Base-by-base conservation (phyloP, 2,329 filamentous ascomycete genomes). In the Aquanectria penicillioides region DNA sequence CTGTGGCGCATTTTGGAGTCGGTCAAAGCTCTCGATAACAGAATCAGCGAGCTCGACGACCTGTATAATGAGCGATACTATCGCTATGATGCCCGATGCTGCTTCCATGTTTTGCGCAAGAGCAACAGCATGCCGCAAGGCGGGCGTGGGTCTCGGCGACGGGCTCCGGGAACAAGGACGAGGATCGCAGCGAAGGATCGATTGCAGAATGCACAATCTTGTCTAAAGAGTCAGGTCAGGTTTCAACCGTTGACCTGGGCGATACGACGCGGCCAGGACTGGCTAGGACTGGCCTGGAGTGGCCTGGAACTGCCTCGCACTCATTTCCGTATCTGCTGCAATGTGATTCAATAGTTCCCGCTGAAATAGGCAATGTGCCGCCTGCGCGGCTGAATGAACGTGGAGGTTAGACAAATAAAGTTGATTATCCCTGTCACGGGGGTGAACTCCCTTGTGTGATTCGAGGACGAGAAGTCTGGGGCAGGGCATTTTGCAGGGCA, bases 21-120 rank as follows among this genome's bases (percentile, higher is more conserved):
- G 34, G 34, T 60, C 57, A 15, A 60, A 60, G 12, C 13, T 58
- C 8, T 57, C 28, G 22, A 57, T 58, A 25, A 57, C 53, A 6
- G 40, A 34, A 23, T 60, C 55, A 3, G 47, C 57, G 31, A 60
- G 53, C 12, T 20, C 31, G 9, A 60, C 17, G 10, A 60, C 57
- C 28, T 52, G 43, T 11, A 59, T 11, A 17, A 20, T 44, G 22
- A 59, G 33, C 25, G 40, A 41, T n/a, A 60, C 53, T 26, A 40
- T 20, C 5, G 37, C 57, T 31, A 57, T 17, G 33, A 46, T 13
- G 33, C 22, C 43, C 26, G 28, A 54, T 7, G 34, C n/a, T n/a
- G 20, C 6, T 40, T 55, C 57, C 56, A 57, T 47, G 15, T 38
- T n/a, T 26, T 34, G 44, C 52, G 13, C 22, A 10, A 26, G 36